A percentile compares a stretch with the other conserved stretches of the same genome.
Evolutionary conservation across 495 filamentous ascomycete genomes (phyloP).

Genomic region (Parmelia sp.): DNA sequence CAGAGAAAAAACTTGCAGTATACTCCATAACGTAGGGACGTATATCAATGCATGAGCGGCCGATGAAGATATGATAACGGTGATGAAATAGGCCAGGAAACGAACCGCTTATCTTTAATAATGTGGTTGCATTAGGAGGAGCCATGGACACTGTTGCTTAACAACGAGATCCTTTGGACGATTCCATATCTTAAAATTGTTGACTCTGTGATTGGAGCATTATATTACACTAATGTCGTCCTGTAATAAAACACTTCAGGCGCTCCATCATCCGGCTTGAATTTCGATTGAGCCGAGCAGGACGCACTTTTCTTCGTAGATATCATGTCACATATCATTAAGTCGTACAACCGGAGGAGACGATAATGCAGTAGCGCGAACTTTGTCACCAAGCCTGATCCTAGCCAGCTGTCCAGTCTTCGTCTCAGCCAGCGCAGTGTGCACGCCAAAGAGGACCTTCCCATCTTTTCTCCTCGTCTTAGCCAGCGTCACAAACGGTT

Average conservation of each 20-base stretch:
- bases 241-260: neutral
- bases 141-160: neutral
- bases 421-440: conserved; percentile 44
- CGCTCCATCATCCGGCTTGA: neutral
- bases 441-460: conserved; percentile 80
- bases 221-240: no score
- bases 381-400: conserved; percentile 22
- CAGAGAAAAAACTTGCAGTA: neutral
- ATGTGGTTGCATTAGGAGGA: neutral
- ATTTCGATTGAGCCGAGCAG: neutral
- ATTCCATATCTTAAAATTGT: neutral
- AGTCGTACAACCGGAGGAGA: neutral
- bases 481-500: conserved; percentile 81
- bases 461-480: conserved; percentile 78
- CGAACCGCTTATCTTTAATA: neutral
- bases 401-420: conserved; percentile 5
- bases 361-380: neutral
- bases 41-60: no score
- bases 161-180: neutral
- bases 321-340: neutral
- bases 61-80: neutral
- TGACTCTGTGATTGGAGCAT: neutral
- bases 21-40: neutral
- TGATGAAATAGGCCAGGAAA: neutral
- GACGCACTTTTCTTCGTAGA: neutral